Percentiles rank a stretch among this genome's conserved stretches.
Conservation (phyloP, 352 stramenopile species). For the Phytophthora cryptogea region DNA sequence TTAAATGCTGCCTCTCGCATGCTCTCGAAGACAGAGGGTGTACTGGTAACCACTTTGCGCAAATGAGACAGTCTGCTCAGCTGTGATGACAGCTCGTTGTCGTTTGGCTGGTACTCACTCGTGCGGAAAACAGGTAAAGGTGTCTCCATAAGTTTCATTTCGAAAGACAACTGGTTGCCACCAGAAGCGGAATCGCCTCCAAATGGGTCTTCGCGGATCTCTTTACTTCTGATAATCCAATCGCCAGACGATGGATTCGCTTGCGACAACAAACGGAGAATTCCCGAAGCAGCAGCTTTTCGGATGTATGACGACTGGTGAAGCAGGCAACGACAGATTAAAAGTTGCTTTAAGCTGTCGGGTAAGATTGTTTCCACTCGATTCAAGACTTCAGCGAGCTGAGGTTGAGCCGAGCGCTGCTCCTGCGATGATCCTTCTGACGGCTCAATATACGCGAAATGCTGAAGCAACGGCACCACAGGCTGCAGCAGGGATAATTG, state of each 20-base stretch:
- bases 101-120: conserved; percentile 26
- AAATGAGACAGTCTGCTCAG: conserved; percentile 37
- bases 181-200: conserved; percentile 5
- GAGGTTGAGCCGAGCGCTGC: conserved; percentile 36
- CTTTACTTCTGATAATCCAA: conserved; percentile 24
- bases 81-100: conserved; percentile 39
- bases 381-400: conserved; percentile 50
- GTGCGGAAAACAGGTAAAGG: conserved; percentile 31
- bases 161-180: conserved; percentile 19
- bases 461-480: conserved; percentile 53
- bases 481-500: conserved; percentile 30
- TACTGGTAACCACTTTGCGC: conserved; percentile 33
- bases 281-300: conserved; percentile 45
- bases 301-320: conserved; percentile 56
- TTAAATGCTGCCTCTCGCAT: conserved; percentile 39
- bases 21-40: conserved; percentile 23
- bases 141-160: conserved; percentile 33
- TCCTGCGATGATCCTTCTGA: conserved; percentile 20
- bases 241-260: conserved; percentile 9
- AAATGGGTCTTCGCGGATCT: conserved; percentile 44
- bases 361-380: conserved; percentile 36
- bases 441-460: conserved; percentile 59
- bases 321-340: conserved; percentile 56
- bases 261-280: conserved; percentile 42
- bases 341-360: conserved; percentile 20